A percentile compares a stretch with the other conserved stretches of the same genome.
Evolutionary conservation across 345 rosid genomes (phyloP).

Genomic region (Citrus unshiu): DNA sequence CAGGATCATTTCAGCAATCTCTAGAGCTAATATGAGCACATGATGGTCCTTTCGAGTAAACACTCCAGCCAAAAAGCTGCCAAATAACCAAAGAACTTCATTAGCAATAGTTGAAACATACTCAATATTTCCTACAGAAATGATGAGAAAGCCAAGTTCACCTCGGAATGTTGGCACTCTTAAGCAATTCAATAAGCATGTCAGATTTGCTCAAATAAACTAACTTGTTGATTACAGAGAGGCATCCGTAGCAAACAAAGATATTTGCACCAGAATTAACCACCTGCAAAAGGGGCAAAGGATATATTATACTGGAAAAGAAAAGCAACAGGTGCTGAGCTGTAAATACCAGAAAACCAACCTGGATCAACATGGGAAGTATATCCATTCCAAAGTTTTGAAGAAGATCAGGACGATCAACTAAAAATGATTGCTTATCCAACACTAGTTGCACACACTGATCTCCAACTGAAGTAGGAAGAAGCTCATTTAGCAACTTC

Average conservation of each 20-base stretch:
- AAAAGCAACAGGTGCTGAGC: conserved; percentile 9
- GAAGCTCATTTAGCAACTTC: conserved; percentile 85
- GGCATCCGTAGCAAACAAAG: conserved; percentile 75
- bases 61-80: conserved; percentile 89
- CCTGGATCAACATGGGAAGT: conserved; percentile 79
- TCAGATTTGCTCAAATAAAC: conserved; percentile 62
- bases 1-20: conserved; percentile 64
- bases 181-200: conserved; percentile 60
- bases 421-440: conserved; percentile 65
- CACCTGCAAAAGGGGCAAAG: conserved; percentile 43
- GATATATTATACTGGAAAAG: conserved; percentile 12
- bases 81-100: conserved; percentile 18
- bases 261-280: conserved; percentile 84
- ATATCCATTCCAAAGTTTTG: conserved; percentile 57
- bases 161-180: conserved; percentile 77
- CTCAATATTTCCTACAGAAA: neutral
- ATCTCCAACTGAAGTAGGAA: conserved; percentile 48
- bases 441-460: conserved; percentile 36
- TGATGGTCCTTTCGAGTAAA: conserved; percentile 82
- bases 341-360: conserved; percentile 27
- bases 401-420: conserved; percentile 56
- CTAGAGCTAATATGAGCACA: conserved; percentile 63
- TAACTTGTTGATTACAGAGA: conserved; percentile 66
- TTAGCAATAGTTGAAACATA: conserved; percentile 7
- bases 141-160: conserved; percentile 23